Base-by-base conservation (phyloP, 2,329 filamentous ascomycete genomes). In the Pseudogymnoascus pannorum region DNA sequence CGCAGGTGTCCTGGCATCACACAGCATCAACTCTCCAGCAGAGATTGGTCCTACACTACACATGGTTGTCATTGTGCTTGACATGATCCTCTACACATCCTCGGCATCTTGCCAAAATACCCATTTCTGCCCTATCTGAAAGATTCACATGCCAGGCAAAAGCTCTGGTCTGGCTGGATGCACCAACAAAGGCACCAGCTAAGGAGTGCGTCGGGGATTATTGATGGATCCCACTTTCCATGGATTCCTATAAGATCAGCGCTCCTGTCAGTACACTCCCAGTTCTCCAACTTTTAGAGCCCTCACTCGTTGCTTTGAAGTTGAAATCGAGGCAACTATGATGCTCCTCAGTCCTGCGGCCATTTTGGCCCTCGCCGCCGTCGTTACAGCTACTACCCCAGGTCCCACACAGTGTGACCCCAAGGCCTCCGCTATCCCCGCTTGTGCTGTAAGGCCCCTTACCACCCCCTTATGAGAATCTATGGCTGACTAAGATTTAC, bases 201-300 rank as follows among this genome's bases (percentile, higher is more conserved):
- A 11, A 26, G 11, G 16, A 31, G 26, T 54, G 48, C 26, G 5
- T 54, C 48, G 26, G 48, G 48, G 48, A 54, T 54, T 31, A 20
- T 54, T 31, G 26, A 31, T 11, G 48, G 48, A 54, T 31, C 26
- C 31, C 26, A 29, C 48, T 54, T 54, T 31, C 48, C 16, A 54
- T 54, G 48, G 48, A 31, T 54, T 54, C 24, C 48, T 54, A 54
- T 54, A 54, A 54, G 48, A 54, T 54, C 48, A 54, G 48, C 48
- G 48, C 48, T 54, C 31, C 48, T 16, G 26, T 54, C 48, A 54
- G 31, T 16, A 14, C 11, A 31, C 26, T 26, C 16, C 16, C 16
- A 31, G 48, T 29, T 31, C 48, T 54, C 48, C 26, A 54, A 54
- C 48, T 54, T 54, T 20, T 54, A 54, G 26, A 54, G 48, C 48